These are phyloP conservation scores for Nicotiana attenuata DNA, from an alignment of 257 asterid species.

Conservation along the genomic window DNA sequence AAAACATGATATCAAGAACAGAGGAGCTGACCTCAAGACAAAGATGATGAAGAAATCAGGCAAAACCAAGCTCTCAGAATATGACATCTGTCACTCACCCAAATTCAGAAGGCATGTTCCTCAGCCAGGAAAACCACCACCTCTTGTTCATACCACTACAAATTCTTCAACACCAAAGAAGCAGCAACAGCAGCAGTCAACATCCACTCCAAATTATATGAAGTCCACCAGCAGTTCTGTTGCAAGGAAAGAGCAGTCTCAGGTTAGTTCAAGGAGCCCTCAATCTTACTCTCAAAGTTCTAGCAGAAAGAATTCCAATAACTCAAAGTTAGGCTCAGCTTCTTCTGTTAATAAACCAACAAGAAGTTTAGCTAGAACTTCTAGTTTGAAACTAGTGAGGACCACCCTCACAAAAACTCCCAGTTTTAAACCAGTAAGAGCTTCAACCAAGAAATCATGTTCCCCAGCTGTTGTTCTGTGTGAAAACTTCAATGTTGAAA, in stretches of 20 bases:
- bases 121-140: conserved; percentile 33
- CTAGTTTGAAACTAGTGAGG: conserved; percentile 36
- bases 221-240: conserved; percentile 76
- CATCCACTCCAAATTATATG: conserved; percentile 68
- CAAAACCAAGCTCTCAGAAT: conserved; percentile 29
- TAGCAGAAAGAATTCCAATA: conserved; percentile 18
- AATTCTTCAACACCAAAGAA: conserved; percentile 20
- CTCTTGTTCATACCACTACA: neutral
- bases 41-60: conserved; percentile 85
- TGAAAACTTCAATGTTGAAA: conserved; percentile 34
- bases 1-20: conserved; percentile 40
- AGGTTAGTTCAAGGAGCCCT: conserved; percentile 38
- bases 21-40: conserved; percentile 51
- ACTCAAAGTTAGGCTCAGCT: conserved; percentile 15
- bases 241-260: conserved; percentile 60
- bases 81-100: conserved; percentile 15
- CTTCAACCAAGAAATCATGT: conserved; percentile 29
- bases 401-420: conserved; percentile 46
- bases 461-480: conserved; percentile 28
- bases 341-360: conserved; percentile 24
- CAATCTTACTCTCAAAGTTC: conserved; percentile 22
- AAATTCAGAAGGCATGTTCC: conserved; percentile 18
- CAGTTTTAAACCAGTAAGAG: conserved; percentile 53
- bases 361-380: conserved; percentile 27
- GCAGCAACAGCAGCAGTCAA: neutral